Conservation (phyloP, 345 rosid genomes). For the Noccaea bulbosa region DNA sequence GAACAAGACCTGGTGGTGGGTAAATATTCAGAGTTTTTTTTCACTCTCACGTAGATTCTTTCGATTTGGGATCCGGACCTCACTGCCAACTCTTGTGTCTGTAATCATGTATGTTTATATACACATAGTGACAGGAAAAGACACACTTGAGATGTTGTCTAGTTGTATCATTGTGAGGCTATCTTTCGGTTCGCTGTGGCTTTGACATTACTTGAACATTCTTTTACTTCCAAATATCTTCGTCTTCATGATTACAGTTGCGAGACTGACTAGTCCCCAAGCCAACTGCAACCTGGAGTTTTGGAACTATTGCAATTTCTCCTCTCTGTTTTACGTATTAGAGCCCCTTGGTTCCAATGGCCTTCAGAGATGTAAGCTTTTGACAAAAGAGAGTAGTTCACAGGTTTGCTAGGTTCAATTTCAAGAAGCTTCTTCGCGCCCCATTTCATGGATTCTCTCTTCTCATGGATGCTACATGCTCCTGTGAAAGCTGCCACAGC, state of each 20-base stretch:
- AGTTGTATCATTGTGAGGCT: slow-evolving; percentile 21
- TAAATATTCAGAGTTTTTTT: slow-evolving; percentile 32
- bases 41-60: slow-evolving; percentile 25
- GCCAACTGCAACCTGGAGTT: slow-evolving; percentile 72
- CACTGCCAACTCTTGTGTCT: slow-evolving; percentile 21
- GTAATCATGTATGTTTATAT: slow-evolving; percentile 37
- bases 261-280: slow-evolving; percentile 22
- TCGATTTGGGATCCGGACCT: slow-evolving; percentile 15
- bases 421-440: slow-evolving; percentile 62
- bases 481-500: slow-evolving; percentile 64
- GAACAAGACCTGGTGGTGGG: slow-evolving; percentile 34
- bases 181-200: slow-evolving; percentile 13
- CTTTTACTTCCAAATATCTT: slow-evolving; percentile 20
- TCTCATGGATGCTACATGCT: slow-evolving; percentile 64
- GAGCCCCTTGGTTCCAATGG: slow-evolving; percentile 60
- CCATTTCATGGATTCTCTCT: slow-evolving; percentile 49
- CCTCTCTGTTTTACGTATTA: slow-evolving; percentile 53
- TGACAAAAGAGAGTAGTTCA: slow-evolving; percentile 62
- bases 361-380: slow-evolving; percentile 65
- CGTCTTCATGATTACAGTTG: slow-evolving; percentile 29
- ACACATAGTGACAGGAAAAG: slow-evolving; percentile 26
- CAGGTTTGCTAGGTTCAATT: slow-evolving; percentile 58
- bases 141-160: slow-evolving; percentile 21
- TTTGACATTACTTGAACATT: slow-evolving; percentile 23
- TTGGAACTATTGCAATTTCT: slow-evolving; percentile 50